Base-by-base conservation (phyloP, 2,329 filamentous ascomycete genomes). In the Neophaeococcomyces aloes region DNA sequence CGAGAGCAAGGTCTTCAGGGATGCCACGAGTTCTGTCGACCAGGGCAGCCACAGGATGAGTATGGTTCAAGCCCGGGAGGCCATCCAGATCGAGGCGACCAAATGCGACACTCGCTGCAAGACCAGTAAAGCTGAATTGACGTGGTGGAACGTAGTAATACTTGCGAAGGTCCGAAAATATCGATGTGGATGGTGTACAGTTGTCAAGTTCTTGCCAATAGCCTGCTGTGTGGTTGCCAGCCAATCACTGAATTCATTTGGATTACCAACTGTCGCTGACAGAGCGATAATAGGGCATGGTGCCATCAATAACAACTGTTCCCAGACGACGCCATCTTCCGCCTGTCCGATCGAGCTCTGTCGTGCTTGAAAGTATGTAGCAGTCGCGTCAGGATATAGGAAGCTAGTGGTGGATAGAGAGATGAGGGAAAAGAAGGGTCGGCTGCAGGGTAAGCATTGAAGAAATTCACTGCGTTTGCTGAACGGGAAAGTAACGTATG, bases 81-180 rank as follows among this genome's bases (percentile, higher is more conserved):
- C 65, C 62, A 40, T 74, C 70, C 13, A 78, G 58, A 35, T 68
- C 73, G 23, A 72, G 60, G 25, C 55, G 59, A 7, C 56, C 62
- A 31, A 68, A 66, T 7, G 61, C 56, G 49, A 32, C 57, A 46
- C 11, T 54, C 59, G 17, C 43, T 47, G 52, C 63, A 61, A 83
- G 59, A 0, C 74, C 76, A 8, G 68, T 55, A 53, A 83, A 82
- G 0, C 57, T 45, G 38, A 71, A 71, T 1, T 53, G 45, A 30
- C 61, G 56, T 0, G 70, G 70, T 2, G 78, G 70, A 0, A 67
- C 59, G 58, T 83, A 86, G 29, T 78, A 60, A 52, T 83, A 87
- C 54, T 86, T 86, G n/a, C 83, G 71, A 1, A 89, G 64, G 57
- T 89, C 83, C 0, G 81, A 87, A n/a, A n/a, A 60, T 87, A 88